Percentiles rank a stretch among this genome's conserved stretches.
Evolutionary conservation across 2,329 filamentous ascomycete species (phyloP).

Genomic region (Aaosphaeria pasadenensis): DNA sequence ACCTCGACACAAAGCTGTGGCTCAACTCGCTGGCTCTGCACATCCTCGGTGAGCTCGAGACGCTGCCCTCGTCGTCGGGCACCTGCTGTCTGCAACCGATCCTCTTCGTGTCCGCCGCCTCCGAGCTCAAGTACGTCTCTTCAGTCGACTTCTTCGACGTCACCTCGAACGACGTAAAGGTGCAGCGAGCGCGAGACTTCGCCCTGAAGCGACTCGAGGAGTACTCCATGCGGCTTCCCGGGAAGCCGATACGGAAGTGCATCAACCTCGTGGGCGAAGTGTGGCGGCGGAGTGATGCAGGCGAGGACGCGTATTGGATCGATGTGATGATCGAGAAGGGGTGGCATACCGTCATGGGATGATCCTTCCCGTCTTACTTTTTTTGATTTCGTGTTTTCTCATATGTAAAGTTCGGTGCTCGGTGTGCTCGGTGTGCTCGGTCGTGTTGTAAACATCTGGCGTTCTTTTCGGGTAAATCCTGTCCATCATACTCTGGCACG

Average conservation of each 20-base stretch:
- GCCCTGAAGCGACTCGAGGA: slow-evolving; percentile 48
- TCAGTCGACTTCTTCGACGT: slow-evolving; percentile 35
- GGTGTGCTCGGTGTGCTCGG: too few species aligned
- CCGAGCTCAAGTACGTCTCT: slow-evolving; percentile 49
- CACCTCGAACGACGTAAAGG: slow-evolving; percentile 41
- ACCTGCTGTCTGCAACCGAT: slow-evolving; percentile 55
- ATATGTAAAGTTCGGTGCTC: too few species aligned
- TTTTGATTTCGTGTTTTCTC: too few species aligned
- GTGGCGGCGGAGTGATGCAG: slow-evolving; percentile 51
- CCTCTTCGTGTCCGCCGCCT: slow-evolving; percentile 49
- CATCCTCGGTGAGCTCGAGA: slow-evolving; percentile 48
- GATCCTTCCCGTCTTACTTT: slow-evolving; percentile 1
- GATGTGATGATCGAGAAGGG: slow-evolving; percentile 57
- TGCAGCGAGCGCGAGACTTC: slow-evolving; percentile 48
- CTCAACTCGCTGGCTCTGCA: slow-evolving; percentile 52
- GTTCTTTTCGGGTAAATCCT: too few species aligned
- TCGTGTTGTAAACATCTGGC: too few species aligned
- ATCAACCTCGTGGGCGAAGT: slow-evolving; percentile 52
- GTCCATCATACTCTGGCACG: too few species aligned
- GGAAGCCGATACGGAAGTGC: slow-evolving; percentile 49
- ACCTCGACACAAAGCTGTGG: slow-evolving; percentile 39
- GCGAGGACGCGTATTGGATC: slow-evolving; percentile 53
- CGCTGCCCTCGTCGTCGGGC: slow-evolving; percentile 51
- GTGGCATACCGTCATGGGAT: slow-evolving; percentile 56
- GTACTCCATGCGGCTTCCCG: slow-evolving; percentile 47